Evolutionary conservation across 306 rosid species (phyloP), one percentile per base, ranked within the genome.

Genomic region (Fragaria nilgerrensis): DNA sequence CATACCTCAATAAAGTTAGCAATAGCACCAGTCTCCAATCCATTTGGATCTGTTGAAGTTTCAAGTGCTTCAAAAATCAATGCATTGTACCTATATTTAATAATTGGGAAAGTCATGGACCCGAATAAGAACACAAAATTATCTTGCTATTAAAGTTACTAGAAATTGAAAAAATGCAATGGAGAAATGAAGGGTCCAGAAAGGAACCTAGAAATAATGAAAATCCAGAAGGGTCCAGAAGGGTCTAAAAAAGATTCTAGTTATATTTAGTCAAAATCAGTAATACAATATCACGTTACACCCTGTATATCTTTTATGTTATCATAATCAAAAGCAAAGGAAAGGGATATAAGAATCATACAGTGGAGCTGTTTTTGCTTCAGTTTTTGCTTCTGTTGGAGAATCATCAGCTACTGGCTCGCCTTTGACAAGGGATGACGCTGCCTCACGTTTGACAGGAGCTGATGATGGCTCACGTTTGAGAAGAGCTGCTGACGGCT

Each of bases 1-100:
- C 47, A 56, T 75, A 84, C 87, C 87, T 84, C 87, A 17, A 84
- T 84, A 78, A 32, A 84, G 80, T 48, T 65, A 58, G 74, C 75
- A 74, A 84, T 81, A 78, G 79, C 76, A 70, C 79, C 64, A 56
- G 87, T 64, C 17, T 84, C 87, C 72, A 76, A 64, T 78, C 87
- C 87, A 56, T 74, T 78, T 47, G 82, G 82, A 6, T 78, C 83
- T 75, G 73, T 81, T n/a, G 70, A 69, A 15, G 77, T 37, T 34
- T 75, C 53, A 44, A 84, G 74, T 45, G 85, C 87, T 81, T 84
- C 87, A 13, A 84, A 78, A 47, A 84, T 84, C 83, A 84, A 53
- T 25, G 78, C 39, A 70, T 79, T 62, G 52, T 49, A 80, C 80
- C 87, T 84, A 77, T 11, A 16, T 12, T 62, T 29, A 72, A 53